Conservation (phyloP, 2,329 filamentous ascomycete species). For the Phialocephala sp. region DNA sequence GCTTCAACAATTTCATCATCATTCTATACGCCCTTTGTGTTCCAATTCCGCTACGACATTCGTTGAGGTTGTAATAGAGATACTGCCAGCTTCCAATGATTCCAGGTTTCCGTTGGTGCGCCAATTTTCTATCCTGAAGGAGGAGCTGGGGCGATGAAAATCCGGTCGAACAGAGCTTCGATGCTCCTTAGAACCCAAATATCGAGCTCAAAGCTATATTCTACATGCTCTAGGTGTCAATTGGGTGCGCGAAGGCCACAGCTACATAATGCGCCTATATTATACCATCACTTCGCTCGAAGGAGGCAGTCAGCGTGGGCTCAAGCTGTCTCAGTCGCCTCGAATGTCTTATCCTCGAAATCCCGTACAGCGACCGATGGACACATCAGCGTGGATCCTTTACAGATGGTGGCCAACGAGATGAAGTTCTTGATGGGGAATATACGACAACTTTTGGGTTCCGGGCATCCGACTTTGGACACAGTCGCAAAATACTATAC, state of each 20-base stretch:
- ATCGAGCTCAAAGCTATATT: conserved; percentile 45
- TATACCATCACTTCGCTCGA: conserved; percentile 47
- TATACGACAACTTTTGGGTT: conserved; percentile 90
- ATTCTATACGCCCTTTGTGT: not conserved
- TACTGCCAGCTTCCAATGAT: not conserved
- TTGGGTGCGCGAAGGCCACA: conserved; percentile 30
- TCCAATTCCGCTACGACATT: not conserved
- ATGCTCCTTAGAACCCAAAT: conserved; percentile 49
- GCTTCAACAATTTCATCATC: conserved; percentile 23
- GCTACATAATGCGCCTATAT: conserved; percentile 25
- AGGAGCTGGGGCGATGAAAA: conserved; percentile 52
- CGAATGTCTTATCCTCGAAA: conserved; percentile 72
- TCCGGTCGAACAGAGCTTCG: conserved; percentile 57
- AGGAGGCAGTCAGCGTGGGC: conserved; percentile 71
- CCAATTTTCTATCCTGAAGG: conserved; percentile 18
- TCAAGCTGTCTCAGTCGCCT: conserved; percentile 72
- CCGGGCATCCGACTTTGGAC: conserved; percentile 91
- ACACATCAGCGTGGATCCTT: conserved; percentile 80
- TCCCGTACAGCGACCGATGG: conserved; percentile 62
- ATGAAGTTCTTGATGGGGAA: conserved; percentile 96
- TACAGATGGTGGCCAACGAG: conserved; percentile 91
- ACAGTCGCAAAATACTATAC: conserved; percentile 98
- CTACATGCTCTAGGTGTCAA: conserved; percentile 49
- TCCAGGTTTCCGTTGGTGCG: not conserved
- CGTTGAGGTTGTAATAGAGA: too few relatives aligned